Conservation (phyloP, 192 early-diverging fungal genomes). For the Mortierella antarctica region DNA sequence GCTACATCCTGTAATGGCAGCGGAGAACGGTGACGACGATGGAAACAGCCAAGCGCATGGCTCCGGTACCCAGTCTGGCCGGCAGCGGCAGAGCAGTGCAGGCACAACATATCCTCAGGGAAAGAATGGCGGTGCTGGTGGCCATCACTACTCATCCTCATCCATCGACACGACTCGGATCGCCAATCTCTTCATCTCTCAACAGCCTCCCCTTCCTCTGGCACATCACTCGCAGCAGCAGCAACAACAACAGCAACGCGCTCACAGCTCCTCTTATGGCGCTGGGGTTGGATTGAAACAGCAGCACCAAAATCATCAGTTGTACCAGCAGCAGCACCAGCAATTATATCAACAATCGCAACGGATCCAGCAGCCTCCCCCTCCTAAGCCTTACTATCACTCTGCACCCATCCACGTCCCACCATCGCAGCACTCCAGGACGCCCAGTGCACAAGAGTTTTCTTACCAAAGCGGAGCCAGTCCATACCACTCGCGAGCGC, state of each 20-base stretch:
- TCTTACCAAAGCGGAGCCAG: slow-evolving; percentile 1
- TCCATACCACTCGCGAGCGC: slow-evolving; percentile 2
- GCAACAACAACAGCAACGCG: slow-evolving; percentile 14
- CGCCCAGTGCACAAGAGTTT: slow-evolving; percentile 27
- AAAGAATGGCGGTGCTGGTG: background rate
- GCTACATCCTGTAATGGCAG: slow-evolving; percentile 24
- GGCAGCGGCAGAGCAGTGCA: slow-evolving; percentile 27
- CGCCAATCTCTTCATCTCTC: slow-evolving; percentile 44
- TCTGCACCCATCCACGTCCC: slow-evolving; percentile 15
- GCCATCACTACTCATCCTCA: slow-evolving; percentile 37
- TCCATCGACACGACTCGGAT: slow-evolving; percentile 43
- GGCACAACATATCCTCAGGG: slow-evolving; percentile 7
- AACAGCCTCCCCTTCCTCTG: slow-evolving; percentile 7
- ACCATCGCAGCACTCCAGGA: slow-evolving; percentile 11
- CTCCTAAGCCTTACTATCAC: slow-evolving; percentile 31
- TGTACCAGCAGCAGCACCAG: slow-evolving; percentile 28
- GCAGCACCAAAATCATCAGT: slow-evolving; percentile 22
- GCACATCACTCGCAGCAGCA: slow-evolving; percentile 26
- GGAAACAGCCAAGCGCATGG: slow-evolving; percentile 13
- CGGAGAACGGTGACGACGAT: slow-evolving; percentile 24
- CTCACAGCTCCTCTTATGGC: background rate
- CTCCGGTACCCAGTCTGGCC: slow-evolving; percentile 16
- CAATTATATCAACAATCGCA: slow-evolving; percentile 21
- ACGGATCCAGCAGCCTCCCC: slow-evolving; percentile 19
- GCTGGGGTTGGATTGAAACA: slow-evolving; percentile 15